These are phyloP conservation scores for Penicillium expansum DNA, from an alignment of 2,329 filamentous ascomycete genomes.

Conservation along the genomic window DNA sequence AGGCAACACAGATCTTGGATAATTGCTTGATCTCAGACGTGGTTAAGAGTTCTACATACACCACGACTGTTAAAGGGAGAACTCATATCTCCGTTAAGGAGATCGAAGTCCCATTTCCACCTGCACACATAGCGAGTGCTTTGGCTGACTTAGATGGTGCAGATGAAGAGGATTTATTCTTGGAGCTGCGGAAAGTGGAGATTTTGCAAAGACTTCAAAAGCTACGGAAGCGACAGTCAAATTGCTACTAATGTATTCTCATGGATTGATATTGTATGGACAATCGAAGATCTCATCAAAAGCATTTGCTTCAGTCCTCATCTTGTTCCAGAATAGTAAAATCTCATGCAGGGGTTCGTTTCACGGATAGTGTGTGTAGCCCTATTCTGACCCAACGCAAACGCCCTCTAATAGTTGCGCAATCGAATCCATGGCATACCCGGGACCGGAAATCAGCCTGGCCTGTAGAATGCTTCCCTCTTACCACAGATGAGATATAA, in stretches of 20 bases:
- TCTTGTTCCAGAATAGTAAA: too few species aligned
- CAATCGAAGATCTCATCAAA: too few species aligned
- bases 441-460: too few species aligned
- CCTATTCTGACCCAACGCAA: too few species aligned
- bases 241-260: constrained; percentile 12
- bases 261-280: not conserved
- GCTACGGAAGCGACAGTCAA: constrained; percentile 25
- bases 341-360: too few species aligned
- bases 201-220: constrained; percentile 36
- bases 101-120: constrained; percentile 10
- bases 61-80: constrained; percentile 3
- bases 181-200: constrained; percentile 37
- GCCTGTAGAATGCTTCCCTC: too few species aligned
- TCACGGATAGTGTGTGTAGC: too few species aligned
- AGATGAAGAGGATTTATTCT: constrained; percentile 37
- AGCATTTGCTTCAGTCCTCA: too few species aligned
- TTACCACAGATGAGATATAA: too few species aligned
- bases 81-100: constrained; percentile 17
- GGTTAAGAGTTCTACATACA: constrained; percentile 7
- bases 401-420: too few species aligned
- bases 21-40: constrained; percentile 9
- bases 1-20: not conserved
- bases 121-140: constrained; percentile 20
- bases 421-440: too few species aligned
- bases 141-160: constrained; percentile 32